phyloP scores from a whole-genome alignment of 139 green algal species.

The Chlamydomonas applanata region DNA sequence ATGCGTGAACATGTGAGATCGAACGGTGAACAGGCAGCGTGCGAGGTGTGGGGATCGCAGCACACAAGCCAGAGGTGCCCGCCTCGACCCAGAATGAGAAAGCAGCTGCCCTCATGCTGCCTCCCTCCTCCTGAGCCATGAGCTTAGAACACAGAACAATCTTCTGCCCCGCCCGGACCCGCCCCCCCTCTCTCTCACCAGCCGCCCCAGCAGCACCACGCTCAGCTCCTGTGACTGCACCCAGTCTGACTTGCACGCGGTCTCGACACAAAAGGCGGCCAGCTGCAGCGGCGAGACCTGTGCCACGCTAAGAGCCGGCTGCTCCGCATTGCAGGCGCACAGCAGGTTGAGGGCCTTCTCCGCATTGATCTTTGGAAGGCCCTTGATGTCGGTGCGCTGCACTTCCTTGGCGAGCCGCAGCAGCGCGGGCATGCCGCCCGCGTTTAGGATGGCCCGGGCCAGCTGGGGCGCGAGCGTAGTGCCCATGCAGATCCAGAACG shows the following conservation, averaged over 20 bases:
- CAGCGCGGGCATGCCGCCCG: neutral
- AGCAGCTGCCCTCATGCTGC: no score
- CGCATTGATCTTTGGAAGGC: conserved; percentile 10
- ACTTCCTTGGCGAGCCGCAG: conserved; percentile 5
- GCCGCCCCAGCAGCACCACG: conserved; percentile 4
- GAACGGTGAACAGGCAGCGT: no score
- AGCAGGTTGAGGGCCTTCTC: conserved; percentile 14
- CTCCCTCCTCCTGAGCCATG: no score
- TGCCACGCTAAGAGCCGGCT: neutral
- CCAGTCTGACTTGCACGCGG: neutral
- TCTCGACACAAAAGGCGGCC: conserved; percentile 3
- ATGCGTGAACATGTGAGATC: no score
- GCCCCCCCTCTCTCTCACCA: no score
- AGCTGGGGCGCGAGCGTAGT: neutral
- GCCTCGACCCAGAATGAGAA: no score
- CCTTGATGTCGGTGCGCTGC: conserved; percentile 14
- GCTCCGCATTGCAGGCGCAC: neutral
- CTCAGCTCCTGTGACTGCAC: conserved; percentile 10
- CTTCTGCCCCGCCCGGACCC: no score
- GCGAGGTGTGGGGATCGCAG: no score
- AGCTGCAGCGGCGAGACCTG: neutral
- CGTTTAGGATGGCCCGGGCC: neutral
- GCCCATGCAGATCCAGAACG: neutral
- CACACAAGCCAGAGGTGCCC: no score
- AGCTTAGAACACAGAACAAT: no score